Evolutionary conservation across 768 basidiomycete genomes (phyloP).

Genomic region (Dioszegia aurantiaca): DNA sequence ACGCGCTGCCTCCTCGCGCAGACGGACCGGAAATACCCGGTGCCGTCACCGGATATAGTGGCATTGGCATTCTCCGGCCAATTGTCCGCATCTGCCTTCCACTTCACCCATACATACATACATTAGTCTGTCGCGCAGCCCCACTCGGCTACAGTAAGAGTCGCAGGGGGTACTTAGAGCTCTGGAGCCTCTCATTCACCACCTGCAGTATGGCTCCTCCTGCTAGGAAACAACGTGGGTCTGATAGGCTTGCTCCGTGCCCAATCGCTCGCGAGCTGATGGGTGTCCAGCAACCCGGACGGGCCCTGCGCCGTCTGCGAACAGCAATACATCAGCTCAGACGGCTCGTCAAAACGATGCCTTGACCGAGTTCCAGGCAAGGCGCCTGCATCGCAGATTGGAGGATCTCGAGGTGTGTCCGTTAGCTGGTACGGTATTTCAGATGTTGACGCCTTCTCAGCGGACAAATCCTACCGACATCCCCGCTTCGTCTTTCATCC

Average conservation of each 20-base stretch:
- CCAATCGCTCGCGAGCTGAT: background rate
- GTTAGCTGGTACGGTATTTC: too few species aligned
- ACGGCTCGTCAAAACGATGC: constrained; percentile 31
- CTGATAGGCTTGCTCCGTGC: background rate
- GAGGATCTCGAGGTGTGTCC: constrained; percentile 48
- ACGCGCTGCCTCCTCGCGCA: too few species aligned
- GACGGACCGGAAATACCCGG: too few species aligned
- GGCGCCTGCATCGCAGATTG: constrained; percentile 36
- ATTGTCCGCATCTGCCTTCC: too few species aligned
- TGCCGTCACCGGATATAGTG: too few species aligned
- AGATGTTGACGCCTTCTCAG: constrained; percentile 25
- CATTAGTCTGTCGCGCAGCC: too few species aligned
- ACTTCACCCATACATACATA: too few species aligned
- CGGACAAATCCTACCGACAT: constrained; percentile 50
- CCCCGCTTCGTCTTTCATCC: constrained; percentile 38
- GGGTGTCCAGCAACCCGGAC: background rate
- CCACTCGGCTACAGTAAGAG: too few species aligned
- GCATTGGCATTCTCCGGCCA: too few species aligned
- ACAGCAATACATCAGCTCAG: background rate
- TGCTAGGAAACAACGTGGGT: constrained; percentile 31
- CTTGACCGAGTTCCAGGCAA: constrained; percentile 33
- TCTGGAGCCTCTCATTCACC: too few species aligned
- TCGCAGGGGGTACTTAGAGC: too few species aligned
- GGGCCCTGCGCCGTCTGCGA: background rate
- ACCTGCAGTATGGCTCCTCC: constrained; percentile 22